Evolutionary conservation across 176 grass and related monocot genomes (phyloP).

Genomic region (Leersia perrieri): DNA sequence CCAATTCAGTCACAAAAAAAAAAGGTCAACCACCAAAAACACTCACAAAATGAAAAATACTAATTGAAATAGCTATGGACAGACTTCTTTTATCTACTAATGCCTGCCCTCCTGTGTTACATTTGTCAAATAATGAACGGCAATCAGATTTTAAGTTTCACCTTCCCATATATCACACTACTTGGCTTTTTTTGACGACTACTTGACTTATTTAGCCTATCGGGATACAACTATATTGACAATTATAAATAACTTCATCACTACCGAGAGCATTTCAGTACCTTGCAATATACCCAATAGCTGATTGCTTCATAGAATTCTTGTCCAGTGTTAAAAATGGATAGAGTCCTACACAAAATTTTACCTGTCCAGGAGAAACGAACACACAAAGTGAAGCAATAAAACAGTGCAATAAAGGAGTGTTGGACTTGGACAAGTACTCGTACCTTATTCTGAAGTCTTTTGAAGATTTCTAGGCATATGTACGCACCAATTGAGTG

Average conservation of each 20-base stretch:
- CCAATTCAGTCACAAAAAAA: no score
- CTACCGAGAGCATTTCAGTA: slow-evolving; percentile 34
- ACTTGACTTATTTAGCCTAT: slow-evolving; percentile 5
- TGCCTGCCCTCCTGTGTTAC: background rate
- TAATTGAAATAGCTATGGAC: background rate
- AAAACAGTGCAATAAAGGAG: slow-evolving; percentile 1
- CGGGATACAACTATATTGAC: background rate
- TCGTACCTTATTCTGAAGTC: slow-evolving; percentile 63
- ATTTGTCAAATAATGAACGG: background rate
- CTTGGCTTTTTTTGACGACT: background rate
- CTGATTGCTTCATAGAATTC: slow-evolving; percentile 59
- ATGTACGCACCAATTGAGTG: slow-evolving; percentile 96
- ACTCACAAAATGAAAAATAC: background rate
- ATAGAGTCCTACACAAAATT: slow-evolving; percentile 69
- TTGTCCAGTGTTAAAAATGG: slow-evolving; percentile 91
- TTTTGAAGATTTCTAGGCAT: slow-evolving; percentile 79
- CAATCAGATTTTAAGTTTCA: background rate
- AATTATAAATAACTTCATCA: slow-evolving; percentile 14
- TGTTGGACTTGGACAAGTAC: background rate
- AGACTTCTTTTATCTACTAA: background rate
- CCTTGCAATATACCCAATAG: slow-evolving; percentile 68
- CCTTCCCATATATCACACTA: background rate
- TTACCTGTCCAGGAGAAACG: slow-evolving; percentile 56
- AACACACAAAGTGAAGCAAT: slow-evolving; percentile 26
- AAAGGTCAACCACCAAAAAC: slow-evolving; percentile 5